Evolutionary conservation across 1,139 yeast species (phyloP).

Genomic region (Lodderomyces theae): DNA sequence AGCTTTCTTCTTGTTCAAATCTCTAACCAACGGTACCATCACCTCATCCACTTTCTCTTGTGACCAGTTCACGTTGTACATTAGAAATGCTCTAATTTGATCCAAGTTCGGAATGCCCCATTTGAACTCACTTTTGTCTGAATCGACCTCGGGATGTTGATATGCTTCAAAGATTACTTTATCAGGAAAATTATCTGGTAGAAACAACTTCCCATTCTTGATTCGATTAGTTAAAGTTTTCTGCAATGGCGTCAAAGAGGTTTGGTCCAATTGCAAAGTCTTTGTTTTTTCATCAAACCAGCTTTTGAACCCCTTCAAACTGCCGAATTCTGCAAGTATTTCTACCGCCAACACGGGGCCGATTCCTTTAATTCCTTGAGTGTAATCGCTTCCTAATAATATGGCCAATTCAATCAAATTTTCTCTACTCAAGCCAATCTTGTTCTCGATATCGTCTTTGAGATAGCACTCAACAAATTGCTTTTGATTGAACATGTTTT

Average conservation of each 20-base stretch:
- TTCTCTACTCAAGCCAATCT: constrained; percentile 61
- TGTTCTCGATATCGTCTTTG: constrained; percentile 53
- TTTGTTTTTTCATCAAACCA: constrained; percentile 40
- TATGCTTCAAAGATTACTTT: constrained; percentile 70
- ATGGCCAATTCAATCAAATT: constrained; percentile 77
- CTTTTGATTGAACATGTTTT: constrained; percentile 92
- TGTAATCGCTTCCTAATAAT: constrained; percentile 88
- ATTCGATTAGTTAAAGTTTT: constrained; percentile 56
- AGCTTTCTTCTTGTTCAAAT: constrained; percentile 59
- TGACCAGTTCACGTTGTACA: constrained; percentile 78
- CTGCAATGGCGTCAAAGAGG: constrained; percentile 27
- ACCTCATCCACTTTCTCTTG: constrained; percentile 77
- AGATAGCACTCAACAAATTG: constrained; percentile 88
- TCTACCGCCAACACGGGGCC: constrained; percentile 95
- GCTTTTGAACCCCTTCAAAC: constrained; percentile 29
- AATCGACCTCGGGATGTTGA: constrained; percentile 75
- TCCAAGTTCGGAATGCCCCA: constrained; percentile 95
- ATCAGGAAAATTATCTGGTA: constrained; percentile 72
- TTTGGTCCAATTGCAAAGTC: constrained; percentile 16
- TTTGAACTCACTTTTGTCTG: constrained; percentile 67
- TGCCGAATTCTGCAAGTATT: constrained; percentile 81
- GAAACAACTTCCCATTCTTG: constrained; percentile 56
- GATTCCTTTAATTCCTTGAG: constrained; percentile 85
- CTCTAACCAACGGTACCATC: constrained; percentile 82
- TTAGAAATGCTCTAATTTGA: constrained; percentile 65